Base-by-base conservation (phyloP, 2,329 filamentous ascomycete genomes). In the Trichoderma semiorbis region DNA sequence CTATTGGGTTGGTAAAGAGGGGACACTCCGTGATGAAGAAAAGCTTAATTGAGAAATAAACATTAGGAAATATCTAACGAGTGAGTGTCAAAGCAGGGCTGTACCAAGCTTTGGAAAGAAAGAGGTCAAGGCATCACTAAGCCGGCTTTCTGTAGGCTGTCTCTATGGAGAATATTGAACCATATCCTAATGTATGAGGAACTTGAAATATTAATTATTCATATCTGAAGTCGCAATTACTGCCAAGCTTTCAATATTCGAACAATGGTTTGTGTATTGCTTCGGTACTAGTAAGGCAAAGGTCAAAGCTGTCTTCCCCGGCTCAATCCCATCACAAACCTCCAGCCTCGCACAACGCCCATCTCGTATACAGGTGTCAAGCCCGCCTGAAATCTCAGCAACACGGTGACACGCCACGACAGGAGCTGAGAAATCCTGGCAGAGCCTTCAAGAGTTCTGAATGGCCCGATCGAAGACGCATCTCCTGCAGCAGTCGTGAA, bases 401-500 rank as follows among this genome's bases (percentile, higher is more conserved):
- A 5, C 8, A 47, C 36, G 36, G 55, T 47, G 24, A 47, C 34
- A 69, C 65, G 18, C 55, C 39, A 69, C 65, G 18, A 26, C 26
- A 16, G 16, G 26, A 58, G 43, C 43, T 34, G 43, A 43, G 39
- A 24, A 18, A 43, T 55, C 7, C 4, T 10, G 14, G 21, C 39
- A 43, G 26, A 58, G n/a, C 12, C 16, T 28, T 24, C 5, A 8
- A 60, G 36, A 32, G 8, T 18, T 18, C 53, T 66, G 28, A 71
- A 28, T 71, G 61, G 61, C 28, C 50, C 28, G 55, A 71, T 65
- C 28, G 12, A 58, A 34, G 34, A 11, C 36, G n/a, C 12, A 36
- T 64, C 30, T 62, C 68, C 65, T 58, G 26, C 62, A 60, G 67
- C 28, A 30, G 36, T 16, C 39, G 24, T 61, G 63, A 43, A 71